These are phyloP conservation scores for Epicoccum nigrum DNA, from an alignment of 2,329 filamentous ascomycete species.

Conservation along the genomic window DNA sequence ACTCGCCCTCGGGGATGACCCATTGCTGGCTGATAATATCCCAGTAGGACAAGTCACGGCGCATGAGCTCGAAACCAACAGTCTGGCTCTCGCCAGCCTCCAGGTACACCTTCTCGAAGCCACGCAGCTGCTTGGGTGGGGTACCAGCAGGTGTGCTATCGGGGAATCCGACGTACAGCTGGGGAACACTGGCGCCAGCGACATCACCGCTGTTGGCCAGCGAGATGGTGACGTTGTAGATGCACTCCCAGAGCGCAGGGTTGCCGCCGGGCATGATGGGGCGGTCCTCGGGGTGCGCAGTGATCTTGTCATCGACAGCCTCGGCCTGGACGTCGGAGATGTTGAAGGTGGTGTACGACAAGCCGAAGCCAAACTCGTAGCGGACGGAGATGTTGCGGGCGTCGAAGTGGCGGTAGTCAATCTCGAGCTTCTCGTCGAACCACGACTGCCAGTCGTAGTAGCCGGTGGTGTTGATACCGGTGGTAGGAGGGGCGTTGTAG, in stretches of 20 bases:
- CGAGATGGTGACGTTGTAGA: conserved; percentile 70
- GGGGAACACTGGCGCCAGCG: conserved; percentile 60
- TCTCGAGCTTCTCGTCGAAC: conserved; percentile 67
- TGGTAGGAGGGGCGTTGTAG: conserved; percentile 59
- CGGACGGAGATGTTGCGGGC: conserved; percentile 67
- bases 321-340: conserved; percentile 69
- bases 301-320: conserved; percentile 62
- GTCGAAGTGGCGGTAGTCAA: conserved; percentile 82
- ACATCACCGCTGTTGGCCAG: conserved; percentile 71
- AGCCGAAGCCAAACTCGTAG: conserved; percentile 81
- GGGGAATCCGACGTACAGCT: conserved; percentile 62
- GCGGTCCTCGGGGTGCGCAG: conserved; percentile 57
- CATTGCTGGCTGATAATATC: conserved; percentile 78
- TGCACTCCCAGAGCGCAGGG: conserved; percentile 66
- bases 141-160: conserved; percentile 64
- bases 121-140: conserved; percentile 53
- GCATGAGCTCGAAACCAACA: conserved; percentile 72
- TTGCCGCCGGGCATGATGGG: conserved; percentile 52
- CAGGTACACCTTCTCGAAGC: conserved; percentile 61
- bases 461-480: conserved; percentile 49
- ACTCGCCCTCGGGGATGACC: conserved; percentile 60
- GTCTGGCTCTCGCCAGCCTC: conserved; percentile 64
- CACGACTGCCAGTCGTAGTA: conserved; percentile 56
- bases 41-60: conserved; percentile 88
- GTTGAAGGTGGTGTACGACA: conserved; percentile 76